These are phyloP conservation scores for Phytophthora pistaciae DNA, from an alignment of 352 stramenopile genomes.

Conservation along the genomic window DNA sequence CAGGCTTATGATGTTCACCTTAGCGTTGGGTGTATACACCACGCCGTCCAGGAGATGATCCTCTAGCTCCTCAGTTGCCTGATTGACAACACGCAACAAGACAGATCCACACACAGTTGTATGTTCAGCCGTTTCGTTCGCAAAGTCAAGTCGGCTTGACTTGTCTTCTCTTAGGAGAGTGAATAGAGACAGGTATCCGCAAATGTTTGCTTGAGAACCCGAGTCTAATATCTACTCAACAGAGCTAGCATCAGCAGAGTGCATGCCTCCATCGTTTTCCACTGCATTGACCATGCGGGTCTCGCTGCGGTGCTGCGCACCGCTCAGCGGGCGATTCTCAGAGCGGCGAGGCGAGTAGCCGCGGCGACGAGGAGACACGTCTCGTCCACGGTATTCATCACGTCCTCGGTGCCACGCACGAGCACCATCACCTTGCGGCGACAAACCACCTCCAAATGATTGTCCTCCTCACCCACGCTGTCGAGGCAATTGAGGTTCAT, in stretches of 20 bases:
- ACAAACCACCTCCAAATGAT: not conserved
- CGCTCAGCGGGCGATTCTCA: not conserved
- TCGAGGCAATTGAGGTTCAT: not conserved
- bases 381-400: not conserved
- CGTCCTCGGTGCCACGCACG: not conserved
- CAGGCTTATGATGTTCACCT: slow-evolving; percentile 20
- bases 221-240: slow-evolving; percentile 16
- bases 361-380: not conserved
- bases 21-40: slow-evolving; percentile 3
- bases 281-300: no score
- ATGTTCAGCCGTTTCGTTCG: not conserved
- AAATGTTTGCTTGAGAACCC: slow-evolving; percentile 11
- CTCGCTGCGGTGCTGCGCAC: no score
- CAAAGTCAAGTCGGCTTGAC: slow-evolving; percentile 2
- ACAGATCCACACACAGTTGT: not conserved
- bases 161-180: not conserved
- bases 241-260: not conserved
- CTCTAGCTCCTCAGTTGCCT: slow-evolving; percentile 15
- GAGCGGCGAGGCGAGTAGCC: not conserved
- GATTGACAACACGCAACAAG: slow-evolving; percentile 1
- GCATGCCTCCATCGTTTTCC: no score
- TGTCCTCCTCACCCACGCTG: not conserved
- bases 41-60: slow-evolving; percentile 10
- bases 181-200: slow-evolving; percentile 12
- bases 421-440: not conserved